These are phyloP conservation scores for Wolfiporia cocos DNA, from an alignment of 1,284 basidiomycete genomes.

Conservation along the genomic window DNA sequence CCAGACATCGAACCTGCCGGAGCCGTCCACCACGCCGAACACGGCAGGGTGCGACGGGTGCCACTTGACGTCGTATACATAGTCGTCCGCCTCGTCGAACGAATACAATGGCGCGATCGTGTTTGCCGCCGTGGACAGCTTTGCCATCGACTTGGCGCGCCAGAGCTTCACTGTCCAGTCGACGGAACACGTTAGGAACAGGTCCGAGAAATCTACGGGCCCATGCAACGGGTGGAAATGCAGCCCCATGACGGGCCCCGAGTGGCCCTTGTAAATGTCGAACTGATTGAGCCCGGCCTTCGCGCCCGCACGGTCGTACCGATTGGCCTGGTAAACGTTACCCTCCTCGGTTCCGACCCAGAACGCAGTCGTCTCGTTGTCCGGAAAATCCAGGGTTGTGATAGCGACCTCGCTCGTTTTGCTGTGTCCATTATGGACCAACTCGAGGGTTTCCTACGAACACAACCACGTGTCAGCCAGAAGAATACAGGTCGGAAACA, in stretches of 20 bases:
- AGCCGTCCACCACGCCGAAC: conserved; percentile 92
- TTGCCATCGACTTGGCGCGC: conserved; percentile 70
- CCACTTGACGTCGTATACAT: conserved; percentile 99
- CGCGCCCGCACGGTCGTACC: conserved; percentile 93
- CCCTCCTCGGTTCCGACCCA: conserved; percentile 98
- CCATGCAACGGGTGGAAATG: conserved; percentile 92
- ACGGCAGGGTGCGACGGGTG: conserved; percentile 92
- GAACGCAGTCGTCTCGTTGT: conserved; percentile 93
- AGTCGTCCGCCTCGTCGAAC: conserved; percentile 96
- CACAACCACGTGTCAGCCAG: no score
- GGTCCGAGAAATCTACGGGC: conserved; percentile 89
- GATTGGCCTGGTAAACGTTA: conserved; percentile 90
- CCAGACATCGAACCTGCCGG: conserved; percentile 94
- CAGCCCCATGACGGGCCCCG: conserved; percentile 89
- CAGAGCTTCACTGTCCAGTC: conserved; percentile 98
- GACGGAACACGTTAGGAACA: conserved; percentile 88
- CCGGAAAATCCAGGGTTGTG: conserved; percentile 88
- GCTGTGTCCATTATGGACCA: conserved; percentile 82
- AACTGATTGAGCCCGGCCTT: conserved; percentile 92
- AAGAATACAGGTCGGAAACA: no score
- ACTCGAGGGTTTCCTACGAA: conserved; percentile 83
- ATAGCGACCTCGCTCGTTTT: conserved; percentile 96
- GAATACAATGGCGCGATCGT: conserved; percentile 74
- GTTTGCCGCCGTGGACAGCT: conserved; percentile 50
- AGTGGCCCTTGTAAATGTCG: conserved; percentile 89